Conservation (phyloP, 2,329 filamentous ascomycete genomes). For the Aaosphaeria pasadenensis region DNA sequence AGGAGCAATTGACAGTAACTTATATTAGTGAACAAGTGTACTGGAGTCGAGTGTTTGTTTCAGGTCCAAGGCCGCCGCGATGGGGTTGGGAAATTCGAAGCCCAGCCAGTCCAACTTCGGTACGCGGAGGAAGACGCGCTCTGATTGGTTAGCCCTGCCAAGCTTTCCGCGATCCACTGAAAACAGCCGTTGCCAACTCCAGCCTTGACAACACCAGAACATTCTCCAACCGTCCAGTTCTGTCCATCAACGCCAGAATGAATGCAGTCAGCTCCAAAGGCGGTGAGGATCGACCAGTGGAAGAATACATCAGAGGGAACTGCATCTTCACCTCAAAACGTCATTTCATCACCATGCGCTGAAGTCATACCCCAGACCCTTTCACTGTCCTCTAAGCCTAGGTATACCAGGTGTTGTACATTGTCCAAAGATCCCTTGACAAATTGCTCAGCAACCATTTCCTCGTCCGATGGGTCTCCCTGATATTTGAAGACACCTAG, state of each 20-base stretch:
- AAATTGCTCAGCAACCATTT: not conserved
- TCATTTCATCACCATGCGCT: not conserved
- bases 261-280: too few species aligned
- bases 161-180: not conserved
- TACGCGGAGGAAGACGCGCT: not conserved
- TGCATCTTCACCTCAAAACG: not conserved
- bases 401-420: slow-evolving; percentile 11
- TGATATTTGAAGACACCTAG: not conserved
- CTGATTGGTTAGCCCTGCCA: not conserved
- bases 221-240: not conserved
- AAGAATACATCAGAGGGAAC: too few species aligned
- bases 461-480: not conserved
- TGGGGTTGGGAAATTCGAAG: too few species aligned
- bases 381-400: slow-evolving; percentile 6
- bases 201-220: not conserved
- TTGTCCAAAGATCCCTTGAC: slow-evolving; percentile 2
- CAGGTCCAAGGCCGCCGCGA: too few species aligned
- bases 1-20: too few species aligned
- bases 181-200: not conserved
- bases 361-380: slow-evolving; percentile 1
- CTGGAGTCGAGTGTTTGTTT: too few species aligned
- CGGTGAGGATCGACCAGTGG: too few species aligned
- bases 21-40: too few species aligned
- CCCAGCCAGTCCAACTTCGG: not conserved
- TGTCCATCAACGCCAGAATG: too few species aligned